These are phyloP conservation scores for Saturnispora hagleri DNA, from an alignment of 805 yeast species.

Conservation along the genomic window DNA sequence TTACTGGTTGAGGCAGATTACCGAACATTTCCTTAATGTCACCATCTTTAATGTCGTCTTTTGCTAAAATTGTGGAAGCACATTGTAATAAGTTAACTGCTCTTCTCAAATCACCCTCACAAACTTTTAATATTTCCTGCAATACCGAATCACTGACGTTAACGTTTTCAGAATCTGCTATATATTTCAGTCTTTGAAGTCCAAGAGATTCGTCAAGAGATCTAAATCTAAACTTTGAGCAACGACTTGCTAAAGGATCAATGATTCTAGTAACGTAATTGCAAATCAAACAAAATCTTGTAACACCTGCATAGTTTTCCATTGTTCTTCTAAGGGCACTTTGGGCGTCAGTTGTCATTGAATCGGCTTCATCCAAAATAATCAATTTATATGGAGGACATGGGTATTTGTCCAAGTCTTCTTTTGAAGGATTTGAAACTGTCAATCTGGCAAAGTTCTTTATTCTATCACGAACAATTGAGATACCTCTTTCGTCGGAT, in stretches of 20 bases:
- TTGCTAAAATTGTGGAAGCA: slow-evolving; percentile 47
- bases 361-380: slow-evolving; percentile 91
- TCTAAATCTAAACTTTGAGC: slow-evolving; percentile 89
- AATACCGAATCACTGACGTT: slow-evolving; percentile 42
- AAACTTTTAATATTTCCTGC: slow-evolving; percentile 54
- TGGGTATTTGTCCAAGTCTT: slow-evolving; percentile 67
- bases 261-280: slow-evolving; percentile 94
- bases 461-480: slow-evolving; percentile 77
- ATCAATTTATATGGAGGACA: slow-evolving; percentile 95
- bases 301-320: slow-evolving; percentile 83
- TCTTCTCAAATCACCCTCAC: slow-evolving; percentile 86
- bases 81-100: slow-evolving; percentile 89
- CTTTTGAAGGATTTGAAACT: slow-evolving; percentile 68
- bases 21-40: slow-evolving; percentile 27
- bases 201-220: slow-evolving; percentile 68
- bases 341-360: slow-evolving; percentile 98
- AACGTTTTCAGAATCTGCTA: slow-evolving; percentile 41
- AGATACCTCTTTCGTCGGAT: slow-evolving; percentile 85
- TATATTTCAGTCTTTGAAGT: slow-evolving; percentile 50
- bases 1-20: slow-evolving; percentile 19
- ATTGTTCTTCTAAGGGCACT: slow-evolving; percentile 88
- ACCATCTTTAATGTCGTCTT: slow-evolving; percentile 14
- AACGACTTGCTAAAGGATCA: slow-evolving; percentile 92
- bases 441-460: slow-evolving; percentile 80
- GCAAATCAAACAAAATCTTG: slow-evolving; percentile 91